A percentile compares a stretch with the other conserved stretches of the same genome.
Conservation (phyloP, 2,329 filamentous ascomycete species). For the Colletotrichum sp. region DNA sequence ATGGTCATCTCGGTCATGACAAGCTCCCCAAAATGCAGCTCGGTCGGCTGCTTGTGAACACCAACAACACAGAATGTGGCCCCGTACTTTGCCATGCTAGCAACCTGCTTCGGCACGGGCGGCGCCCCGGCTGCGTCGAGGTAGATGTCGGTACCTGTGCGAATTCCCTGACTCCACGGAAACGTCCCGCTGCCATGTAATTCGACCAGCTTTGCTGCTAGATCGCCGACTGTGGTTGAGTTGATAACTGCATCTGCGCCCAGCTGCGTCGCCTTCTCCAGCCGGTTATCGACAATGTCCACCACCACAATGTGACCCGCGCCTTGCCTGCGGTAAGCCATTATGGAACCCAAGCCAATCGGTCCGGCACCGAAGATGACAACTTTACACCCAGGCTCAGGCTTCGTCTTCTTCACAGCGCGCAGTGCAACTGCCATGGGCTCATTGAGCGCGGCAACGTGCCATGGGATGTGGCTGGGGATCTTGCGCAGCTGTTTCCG, state of each 20-base stretch:
- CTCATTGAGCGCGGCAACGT: neutral
- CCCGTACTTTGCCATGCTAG: neutral
- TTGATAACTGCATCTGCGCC: neutral
- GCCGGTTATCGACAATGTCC: neutral
- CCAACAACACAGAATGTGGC: neutral
- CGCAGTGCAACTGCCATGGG: slow-evolving; percentile 1
- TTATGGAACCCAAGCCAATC: neutral
- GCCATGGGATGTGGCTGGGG: neutral
- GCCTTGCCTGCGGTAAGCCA: neutral
- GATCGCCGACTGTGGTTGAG: neutral
- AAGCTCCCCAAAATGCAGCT: neutral
- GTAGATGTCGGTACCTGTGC: neutral
- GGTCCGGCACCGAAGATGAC: neutral
- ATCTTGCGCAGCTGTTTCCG: neutral
- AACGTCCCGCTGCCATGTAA: neutral
- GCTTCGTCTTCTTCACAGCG: neutral
- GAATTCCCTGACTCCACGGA: neutral
- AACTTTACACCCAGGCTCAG: neutral
- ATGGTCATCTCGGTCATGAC: neutral
- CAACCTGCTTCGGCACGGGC: neutral
- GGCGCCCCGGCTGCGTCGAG: neutral
- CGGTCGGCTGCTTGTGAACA: neutral
- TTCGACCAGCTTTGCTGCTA: neutral
- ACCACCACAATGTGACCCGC: neutral
- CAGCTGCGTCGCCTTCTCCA: neutral